These are phyloP conservation scores for Trametes cingulata DNA, from an alignment of 768 basidiomycete genomes.

Conservation along the genomic window DNA sequence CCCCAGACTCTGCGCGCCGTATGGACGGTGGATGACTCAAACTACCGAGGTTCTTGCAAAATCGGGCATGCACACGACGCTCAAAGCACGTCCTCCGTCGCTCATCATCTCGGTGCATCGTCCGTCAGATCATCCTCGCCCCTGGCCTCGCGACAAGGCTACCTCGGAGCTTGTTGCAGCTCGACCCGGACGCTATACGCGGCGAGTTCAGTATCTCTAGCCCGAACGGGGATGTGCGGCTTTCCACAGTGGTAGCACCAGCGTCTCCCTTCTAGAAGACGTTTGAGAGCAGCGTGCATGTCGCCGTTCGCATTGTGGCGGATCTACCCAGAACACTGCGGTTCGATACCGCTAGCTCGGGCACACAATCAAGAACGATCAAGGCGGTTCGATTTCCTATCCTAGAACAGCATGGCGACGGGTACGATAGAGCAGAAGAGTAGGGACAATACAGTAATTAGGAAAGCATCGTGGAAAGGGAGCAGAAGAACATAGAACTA, in stretches of 20 bases:
- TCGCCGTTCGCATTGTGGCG: conserved; percentile 10
- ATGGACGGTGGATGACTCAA: conserved; percentile 6
- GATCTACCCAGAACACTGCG: conserved; percentile 10
- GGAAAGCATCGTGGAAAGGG: conserved; percentile 4
- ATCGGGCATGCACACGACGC: conserved; percentile 1
- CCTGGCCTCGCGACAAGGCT: not conserved
- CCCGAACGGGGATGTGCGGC: conserved; percentile 11
- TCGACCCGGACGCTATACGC: conserved; percentile 11
- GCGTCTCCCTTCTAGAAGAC: conserved; percentile 4
- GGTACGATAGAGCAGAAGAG: conserved; percentile 13
- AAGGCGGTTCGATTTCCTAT: conserved; percentile 9
- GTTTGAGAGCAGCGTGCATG: conserved; percentile 17
- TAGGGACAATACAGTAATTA: conserved; percentile 17
- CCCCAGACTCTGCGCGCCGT: not conserved
- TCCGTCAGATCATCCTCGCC: conserved; percentile 10
- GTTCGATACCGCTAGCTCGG: not conserved
- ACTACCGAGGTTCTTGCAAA: conserved; percentile 18
- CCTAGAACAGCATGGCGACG: conserved; percentile 13
- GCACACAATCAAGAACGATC: conserved; percentile 10
- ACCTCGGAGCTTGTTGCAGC: conserved; percentile 13
- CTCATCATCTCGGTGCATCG: conserved; percentile 4
- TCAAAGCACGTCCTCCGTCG: not conserved
- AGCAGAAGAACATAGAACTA: conserved; percentile 4
- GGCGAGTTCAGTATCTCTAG: conserved; percentile 11
- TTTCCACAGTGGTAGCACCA: conserved; percentile 7